Evolutionary conservation across 2,329 filamentous ascomycete species (phyloP).

Genomic region (Calonectria henricotiae): DNA sequence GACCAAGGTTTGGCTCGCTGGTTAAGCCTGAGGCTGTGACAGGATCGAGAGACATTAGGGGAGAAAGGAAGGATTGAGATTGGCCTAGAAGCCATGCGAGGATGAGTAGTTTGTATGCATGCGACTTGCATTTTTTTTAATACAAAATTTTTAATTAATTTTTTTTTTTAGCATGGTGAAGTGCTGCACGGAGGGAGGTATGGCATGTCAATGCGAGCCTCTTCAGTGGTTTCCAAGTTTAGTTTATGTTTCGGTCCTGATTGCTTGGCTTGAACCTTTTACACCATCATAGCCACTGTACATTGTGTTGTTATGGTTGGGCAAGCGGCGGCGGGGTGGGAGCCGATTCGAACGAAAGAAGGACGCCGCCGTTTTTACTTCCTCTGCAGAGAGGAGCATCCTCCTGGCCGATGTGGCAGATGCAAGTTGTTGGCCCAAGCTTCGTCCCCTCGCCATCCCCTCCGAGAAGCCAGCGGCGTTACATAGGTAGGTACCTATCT

Average conservation of each 20-base stretch:
- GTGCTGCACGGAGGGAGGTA: background rate
- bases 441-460: background rate
- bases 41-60: background rate
- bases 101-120: background rate
- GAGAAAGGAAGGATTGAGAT: background rate
- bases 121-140: background rate
- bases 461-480: background rate
- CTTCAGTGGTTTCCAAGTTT: background rate
- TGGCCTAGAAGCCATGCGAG: background rate
- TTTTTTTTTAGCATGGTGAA: background rate
- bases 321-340: too few species aligned
- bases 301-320: background rate
- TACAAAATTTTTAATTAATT: too few species aligned
- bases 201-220: background rate
- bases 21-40: background rate
- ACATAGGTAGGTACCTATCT: background rate
- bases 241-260: background rate
- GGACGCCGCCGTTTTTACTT: background rate
- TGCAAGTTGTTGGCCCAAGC: constrained; percentile 23
- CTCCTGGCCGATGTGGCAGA: background rate
- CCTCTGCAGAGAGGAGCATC: background rate
- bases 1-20: background rate
- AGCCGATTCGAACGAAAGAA: background rate
- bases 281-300: background rate
- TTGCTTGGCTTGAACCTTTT: background rate